These are phyloP conservation scores for Allomyces javanicus DNA, from an alignment of 192 early-diverging fungal genomes.

Conservation along the genomic window DNA sequence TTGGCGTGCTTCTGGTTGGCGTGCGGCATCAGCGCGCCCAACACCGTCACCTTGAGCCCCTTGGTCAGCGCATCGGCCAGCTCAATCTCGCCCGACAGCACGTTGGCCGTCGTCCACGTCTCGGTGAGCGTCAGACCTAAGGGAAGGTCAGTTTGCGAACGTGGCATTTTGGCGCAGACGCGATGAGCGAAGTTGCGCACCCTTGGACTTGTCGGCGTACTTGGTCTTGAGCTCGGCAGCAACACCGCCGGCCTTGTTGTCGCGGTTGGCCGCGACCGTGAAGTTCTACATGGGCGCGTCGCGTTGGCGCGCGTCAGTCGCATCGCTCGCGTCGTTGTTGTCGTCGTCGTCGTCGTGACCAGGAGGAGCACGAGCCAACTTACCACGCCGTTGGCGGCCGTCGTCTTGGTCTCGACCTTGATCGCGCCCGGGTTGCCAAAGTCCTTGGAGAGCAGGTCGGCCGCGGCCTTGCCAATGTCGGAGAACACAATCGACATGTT, in stretches of 20 bases:
- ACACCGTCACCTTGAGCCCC: conserved; percentile 87
- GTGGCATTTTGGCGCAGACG: too few species aligned
- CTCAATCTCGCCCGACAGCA: conserved; percentile 79
- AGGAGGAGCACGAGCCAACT: conserved; percentile 9
- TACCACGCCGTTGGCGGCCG: conserved; percentile 87
- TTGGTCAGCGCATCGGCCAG: conserved; percentile 81
- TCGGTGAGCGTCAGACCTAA: conserved; percentile 66
- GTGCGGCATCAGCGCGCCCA: conserved; percentile 62
- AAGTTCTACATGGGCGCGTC: conserved; percentile 42
- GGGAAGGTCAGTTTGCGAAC: too few species aligned
- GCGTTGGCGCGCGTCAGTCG: too few species aligned
- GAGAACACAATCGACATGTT: conserved; percentile 25
- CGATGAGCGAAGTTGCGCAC: conserved; percentile 9
- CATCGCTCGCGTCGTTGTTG: too few species aligned
- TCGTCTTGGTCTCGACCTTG: conserved; percentile 96
- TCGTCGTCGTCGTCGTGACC: too few species aligned
- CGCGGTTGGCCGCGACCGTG: conserved; percentile 81
- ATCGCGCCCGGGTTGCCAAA: conserved; percentile 65
- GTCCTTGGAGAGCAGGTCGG: conserved; percentile 93
- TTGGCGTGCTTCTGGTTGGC: conserved; percentile 60
- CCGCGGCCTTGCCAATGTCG: conserved; percentile 86
- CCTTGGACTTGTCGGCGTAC: conserved; percentile 82
- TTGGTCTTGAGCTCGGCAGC: conserved; percentile 94
- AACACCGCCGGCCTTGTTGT: conserved; percentile 87
- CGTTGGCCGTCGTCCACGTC: conserved; percentile 88